Evolutionary conservation across 1,284 basidiomycete species (phyloP), one percentile per base, ranked within the genome.

Genomic region (Trichosporon coremiiforme): DNA sequence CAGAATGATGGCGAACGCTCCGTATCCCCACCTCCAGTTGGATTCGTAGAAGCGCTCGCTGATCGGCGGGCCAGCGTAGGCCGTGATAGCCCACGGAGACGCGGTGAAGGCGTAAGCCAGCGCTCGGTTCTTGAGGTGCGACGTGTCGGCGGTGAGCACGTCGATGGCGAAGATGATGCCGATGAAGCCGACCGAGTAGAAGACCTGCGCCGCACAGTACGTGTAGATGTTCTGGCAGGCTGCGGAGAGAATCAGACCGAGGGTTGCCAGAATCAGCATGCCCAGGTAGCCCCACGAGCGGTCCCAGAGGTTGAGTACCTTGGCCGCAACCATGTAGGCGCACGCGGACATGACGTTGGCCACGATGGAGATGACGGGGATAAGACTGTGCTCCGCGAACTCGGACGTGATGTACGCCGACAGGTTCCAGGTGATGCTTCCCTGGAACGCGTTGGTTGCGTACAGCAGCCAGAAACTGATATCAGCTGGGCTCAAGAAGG

Each of bases 11-110:
- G 79, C 77, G 75, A 83, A 85, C 64, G 78, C 75, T 25, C 82
- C 83, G 41, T 79, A 82, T 41, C 77, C 84, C 83, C 83, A 85
- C 66, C 80, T 69, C 84, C 84, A 85, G 31, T 80, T 81, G 47
- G 71, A 77, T 13, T 71, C 74, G 66, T 73, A 78, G 50, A 83
- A 79, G 15, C 77, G 70, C 22, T 83, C 78, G 0, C 76, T 68
- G 10, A 78, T 73, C 57, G 80, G 73, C 55, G 84, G 75, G 2
- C 84, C 84, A 20, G 79, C 80, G 29, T 82, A 84, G 13, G 83
- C 78, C 38, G 83, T 84, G 77, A 85, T 84, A 66, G 83, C 75
- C 74, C 78, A 85, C 0, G 84, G 84, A 5, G 79, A 75, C 0
- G 84, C 80, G 13, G 84, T 84, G 70, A 84, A 80, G 70, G 81